Conservation (phyloP, 176 grass and related monocot genomes). For the Alopecurus myosuroides region DNA sequence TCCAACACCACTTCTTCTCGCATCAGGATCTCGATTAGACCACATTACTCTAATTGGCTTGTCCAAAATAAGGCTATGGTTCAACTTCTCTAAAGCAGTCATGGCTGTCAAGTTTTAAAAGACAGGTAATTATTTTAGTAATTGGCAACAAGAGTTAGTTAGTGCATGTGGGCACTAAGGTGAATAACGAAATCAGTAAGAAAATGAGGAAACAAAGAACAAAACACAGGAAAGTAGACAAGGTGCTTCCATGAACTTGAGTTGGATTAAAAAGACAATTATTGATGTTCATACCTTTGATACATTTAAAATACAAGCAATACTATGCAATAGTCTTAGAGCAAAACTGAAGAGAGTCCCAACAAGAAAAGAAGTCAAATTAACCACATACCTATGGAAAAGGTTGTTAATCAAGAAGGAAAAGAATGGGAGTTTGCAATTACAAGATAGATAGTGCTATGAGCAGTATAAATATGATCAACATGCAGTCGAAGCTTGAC, state of each 20-base stretch:
- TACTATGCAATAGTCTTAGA: neutral
- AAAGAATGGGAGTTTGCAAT: neutral
- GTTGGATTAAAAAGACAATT: neutral
- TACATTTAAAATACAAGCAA: neutral
- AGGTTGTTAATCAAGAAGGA: neutral
- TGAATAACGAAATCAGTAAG: neutral
- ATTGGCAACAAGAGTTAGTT: neutral
- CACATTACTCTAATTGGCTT: conserved; percentile 88
- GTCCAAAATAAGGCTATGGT: conserved; percentile 54
- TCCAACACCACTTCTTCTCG: conserved; percentile 60
- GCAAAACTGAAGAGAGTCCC: neutral
- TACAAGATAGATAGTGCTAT: neutral
- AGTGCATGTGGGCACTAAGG: neutral
- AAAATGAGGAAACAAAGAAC: neutral
- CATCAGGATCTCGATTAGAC: conserved; percentile 62
- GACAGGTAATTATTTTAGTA: conserved; percentile 9
- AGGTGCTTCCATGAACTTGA: neutral
- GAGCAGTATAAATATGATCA: neutral
- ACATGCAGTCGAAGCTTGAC: neutral
- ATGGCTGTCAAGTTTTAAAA: conserved; percentile 33
- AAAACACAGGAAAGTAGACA: neutral
- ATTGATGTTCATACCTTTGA: neutral
- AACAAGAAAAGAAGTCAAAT: neutral
- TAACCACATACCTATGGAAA: neutral
- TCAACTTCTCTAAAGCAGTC: conserved; percentile 52